phyloP scores from a whole-genome alignment of 2,329 filamentous ascomycete species.

The Penicillium capsulatum region DNA sequence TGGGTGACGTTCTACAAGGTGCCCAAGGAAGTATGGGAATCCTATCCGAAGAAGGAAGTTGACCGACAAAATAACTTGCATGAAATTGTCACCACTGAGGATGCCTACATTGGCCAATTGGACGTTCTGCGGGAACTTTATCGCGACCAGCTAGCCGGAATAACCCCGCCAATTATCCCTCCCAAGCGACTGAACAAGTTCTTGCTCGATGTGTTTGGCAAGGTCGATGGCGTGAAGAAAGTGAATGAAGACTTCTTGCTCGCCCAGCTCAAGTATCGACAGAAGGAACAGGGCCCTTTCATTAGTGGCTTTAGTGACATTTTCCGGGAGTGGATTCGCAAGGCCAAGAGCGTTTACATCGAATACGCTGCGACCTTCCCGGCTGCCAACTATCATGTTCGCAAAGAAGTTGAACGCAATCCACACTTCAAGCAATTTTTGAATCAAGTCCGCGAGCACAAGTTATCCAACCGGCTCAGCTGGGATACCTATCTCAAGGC shows the following conservation, averaged over 20 bases:
- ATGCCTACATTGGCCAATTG: slow-evolving; percentile 82
- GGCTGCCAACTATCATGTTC: slow-evolving; percentile 74
- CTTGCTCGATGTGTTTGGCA: slow-evolving; percentile 80
- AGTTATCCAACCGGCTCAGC: slow-evolving; percentile 73
- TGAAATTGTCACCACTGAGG: slow-evolving; percentile 90
- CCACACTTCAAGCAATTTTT: slow-evolving; percentile 82
- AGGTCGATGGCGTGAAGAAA: slow-evolving; percentile 78
- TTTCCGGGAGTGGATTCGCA: slow-evolving; percentile 96
- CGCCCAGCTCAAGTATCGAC: slow-evolving; percentile 90
- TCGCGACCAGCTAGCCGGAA: slow-evolving; percentile 68
- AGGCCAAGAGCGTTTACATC: slow-evolving; percentile 81
- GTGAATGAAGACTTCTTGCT: slow-evolving; percentile 91
- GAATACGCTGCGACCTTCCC: slow-evolving; percentile 89
- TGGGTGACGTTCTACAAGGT: slow-evolving; percentile 89
- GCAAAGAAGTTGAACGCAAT: slow-evolving; percentile 79
- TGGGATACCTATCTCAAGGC: slow-evolving; percentile 95
- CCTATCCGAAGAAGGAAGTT: slow-evolving; percentile 76
- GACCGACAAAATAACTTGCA: slow-evolving; percentile 91
- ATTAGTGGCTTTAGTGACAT: slow-evolving; percentile 92
- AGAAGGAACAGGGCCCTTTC: slow-evolving; percentile 95
- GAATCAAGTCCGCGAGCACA: slow-evolving; percentile 72
- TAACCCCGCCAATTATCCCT: slow-evolving; percentile 75
- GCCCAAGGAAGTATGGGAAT: slow-evolving; percentile 68
- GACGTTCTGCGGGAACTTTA: slow-evolving; percentile 83
- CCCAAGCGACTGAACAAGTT: slow-evolving; percentile 76